A percentile compares a stretch with the other conserved stretches of the same genome.
phyloP scores from a whole-genome alignment of 306 rosid species.

The Prunus mongolica region DNA sequence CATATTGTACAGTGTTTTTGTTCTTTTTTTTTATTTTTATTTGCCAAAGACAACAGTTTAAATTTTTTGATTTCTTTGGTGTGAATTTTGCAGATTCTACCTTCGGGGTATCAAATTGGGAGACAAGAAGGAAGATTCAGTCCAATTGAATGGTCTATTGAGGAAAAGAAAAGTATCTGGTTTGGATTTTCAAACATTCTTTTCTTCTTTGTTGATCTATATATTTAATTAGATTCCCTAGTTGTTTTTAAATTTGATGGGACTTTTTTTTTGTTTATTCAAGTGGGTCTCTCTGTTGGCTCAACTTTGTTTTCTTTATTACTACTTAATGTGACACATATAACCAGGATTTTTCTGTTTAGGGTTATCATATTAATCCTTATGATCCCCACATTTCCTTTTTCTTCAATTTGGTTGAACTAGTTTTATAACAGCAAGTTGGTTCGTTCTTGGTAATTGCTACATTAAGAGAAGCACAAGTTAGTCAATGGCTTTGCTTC shows the following conservation, averaged over 20 bases:
- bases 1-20: too few species aligned
- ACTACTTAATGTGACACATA: conserved; percentile 20
- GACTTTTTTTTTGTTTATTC: conserved; percentile 5
- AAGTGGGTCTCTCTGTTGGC: conserved; percentile 22
- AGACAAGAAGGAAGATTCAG: conserved; percentile 17
- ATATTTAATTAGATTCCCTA: conserved; percentile 17
- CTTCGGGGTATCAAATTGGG: conserved; percentile 12
- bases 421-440: neutral
- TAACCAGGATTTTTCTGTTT: conserved; percentile 17
- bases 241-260: conserved; percentile 30
- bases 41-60: neutral
- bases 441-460: neutral
- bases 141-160: conserved; percentile 25
- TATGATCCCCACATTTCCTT: neutral
- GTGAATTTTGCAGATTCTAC: conserved; percentile 24
- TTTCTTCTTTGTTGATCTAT: conserved; percentile 3
- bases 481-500: neutral
- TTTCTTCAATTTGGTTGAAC: neutral
- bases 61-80: neutral
- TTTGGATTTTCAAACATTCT: conserved; percentile 25
- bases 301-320: conserved; percentile 25
- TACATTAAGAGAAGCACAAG: neutral
- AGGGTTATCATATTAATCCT: neutral
- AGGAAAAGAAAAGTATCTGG: conserved; percentile 22
- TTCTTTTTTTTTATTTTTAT: too few species aligned